Evolutionary conservation across 495 filamentous ascomycete genomes (phyloP), one percentile per base, ranked within the genome.

Genomic region (Sordaria brevicollis): DNA sequence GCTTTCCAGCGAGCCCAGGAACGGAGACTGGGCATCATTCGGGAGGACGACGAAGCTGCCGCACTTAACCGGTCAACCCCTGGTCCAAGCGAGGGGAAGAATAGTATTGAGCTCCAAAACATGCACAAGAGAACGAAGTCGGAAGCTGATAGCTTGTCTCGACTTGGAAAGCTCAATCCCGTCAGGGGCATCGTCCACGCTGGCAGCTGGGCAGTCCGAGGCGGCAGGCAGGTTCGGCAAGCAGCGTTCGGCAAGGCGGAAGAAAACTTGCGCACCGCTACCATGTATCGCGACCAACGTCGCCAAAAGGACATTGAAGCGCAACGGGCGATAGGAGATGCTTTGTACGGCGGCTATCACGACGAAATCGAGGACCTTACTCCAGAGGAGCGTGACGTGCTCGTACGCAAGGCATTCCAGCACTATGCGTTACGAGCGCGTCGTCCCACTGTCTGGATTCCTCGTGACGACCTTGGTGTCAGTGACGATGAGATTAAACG

Each of bases 281-380:
- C 77, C 57, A 71, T 78, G 36, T 82, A 81, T 73, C 85, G 78
- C 38, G 78, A 77, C 35, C 72, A 78, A 36, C 83, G 79, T 21
- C 79, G 77, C 13, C 73, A 77, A 66, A 81, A 78, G 69, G 86
- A 88, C 72, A 75, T 90, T 25, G 91, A 96, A 81, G 85, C 89
- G 15, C 90, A 96, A 80, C 83, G 86, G 31, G 83, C 83, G 19
- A 86, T 92, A 66, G 92, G 89, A n/a, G 88, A 91, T 67, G 89
- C 92, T 37, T 84, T 98, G 15, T 99, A 93, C 81, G 88, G 91
- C 31, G 91, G 91, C 62, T 91, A 93, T 76, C 86, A 92, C 73
- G 94, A 97, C 72, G 92, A 96, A 80, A 89, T 99, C 66, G 95
- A 98, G 77, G 95, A 98, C 81, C 84, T 99, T 65, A 95, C 92